Conservation (phyloP, 1,284 basidiomycete genomes). For the Phaffia rhodozyma region DNA sequence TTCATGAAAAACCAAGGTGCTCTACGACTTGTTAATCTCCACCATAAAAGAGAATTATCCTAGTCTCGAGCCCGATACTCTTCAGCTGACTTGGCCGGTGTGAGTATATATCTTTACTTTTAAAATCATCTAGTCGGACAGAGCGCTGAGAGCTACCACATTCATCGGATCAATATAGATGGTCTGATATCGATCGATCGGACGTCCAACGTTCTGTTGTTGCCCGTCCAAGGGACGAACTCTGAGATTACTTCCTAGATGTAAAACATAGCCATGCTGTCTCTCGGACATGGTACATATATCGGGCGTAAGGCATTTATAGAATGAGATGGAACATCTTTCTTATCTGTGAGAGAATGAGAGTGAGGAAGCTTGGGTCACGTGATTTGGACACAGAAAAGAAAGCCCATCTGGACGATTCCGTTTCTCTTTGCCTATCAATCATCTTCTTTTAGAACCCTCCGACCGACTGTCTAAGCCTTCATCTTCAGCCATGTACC, state of each 20-base stretch:
- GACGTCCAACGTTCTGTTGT: background rate
- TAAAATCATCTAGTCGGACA: background rate
- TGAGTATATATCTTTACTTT: background rate
- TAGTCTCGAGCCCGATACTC: background rate
- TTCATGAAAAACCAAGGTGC: background rate
- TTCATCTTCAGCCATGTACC: slow-evolving; percentile 40
- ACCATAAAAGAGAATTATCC: background rate
- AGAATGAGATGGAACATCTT: too few relatives aligned
- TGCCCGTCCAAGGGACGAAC: background rate
- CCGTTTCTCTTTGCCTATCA: too few relatives aligned
- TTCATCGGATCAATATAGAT: background rate
- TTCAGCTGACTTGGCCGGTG: background rate
- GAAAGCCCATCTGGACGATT: too few relatives aligned
- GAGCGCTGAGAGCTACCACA: background rate
- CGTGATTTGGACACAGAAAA: too few relatives aligned
- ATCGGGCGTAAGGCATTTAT: too few relatives aligned
- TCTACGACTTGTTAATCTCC: slow-evolving; percentile 1
- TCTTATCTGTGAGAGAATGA: too few relatives aligned
- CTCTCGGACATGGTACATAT: too few relatives aligned
- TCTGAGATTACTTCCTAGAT: too few relatives aligned
- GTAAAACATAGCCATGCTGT: too few relatives aligned
- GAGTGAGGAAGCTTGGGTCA: too few relatives aligned
- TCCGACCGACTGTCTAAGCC: too few relatives aligned
- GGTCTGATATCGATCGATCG: background rate
- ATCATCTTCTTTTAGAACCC: too few relatives aligned